Percentiles rank a stretch among this genome's conserved stretches.
Conservation (phyloP, 345 rosid genomes). For the Salix caprea region DNA sequence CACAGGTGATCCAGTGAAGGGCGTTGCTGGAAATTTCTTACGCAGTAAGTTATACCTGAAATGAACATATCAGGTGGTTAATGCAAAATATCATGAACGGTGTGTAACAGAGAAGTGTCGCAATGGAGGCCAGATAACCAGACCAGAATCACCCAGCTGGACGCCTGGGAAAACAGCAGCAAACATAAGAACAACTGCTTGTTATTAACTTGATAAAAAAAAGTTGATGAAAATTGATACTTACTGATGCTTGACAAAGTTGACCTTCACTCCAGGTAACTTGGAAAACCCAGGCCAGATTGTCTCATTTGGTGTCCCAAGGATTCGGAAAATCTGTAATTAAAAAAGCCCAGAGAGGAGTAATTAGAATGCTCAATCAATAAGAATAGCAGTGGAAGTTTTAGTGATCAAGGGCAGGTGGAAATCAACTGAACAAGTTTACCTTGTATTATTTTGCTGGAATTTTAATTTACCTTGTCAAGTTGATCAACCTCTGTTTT, state of each 20-base stretch:
- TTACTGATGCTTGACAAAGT: slow-evolving; percentile 98
- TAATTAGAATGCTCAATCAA: neutral
- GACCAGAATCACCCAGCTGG: slow-evolving; percentile 87
- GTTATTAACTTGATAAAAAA: slow-evolving; percentile 12
- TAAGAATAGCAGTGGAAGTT: neutral
- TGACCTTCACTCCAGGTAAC: slow-evolving; percentile 94
- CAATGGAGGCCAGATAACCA: slow-evolving; percentile 71
- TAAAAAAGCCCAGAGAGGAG: neutral
- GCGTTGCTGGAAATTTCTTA: slow-evolving; percentile 92
- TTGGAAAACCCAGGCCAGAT: slow-evolving; percentile 97
- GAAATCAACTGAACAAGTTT: neutral
- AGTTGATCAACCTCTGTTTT: slow-evolving; percentile 96
- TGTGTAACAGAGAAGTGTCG: slow-evolving; percentile 39
- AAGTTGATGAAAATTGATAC: slow-evolving; percentile 29
- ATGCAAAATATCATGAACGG: slow-evolving; percentile 29
- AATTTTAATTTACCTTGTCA: slow-evolving; percentile 65
- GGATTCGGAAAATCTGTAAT: slow-evolving; percentile 76
- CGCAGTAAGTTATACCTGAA: slow-evolving; percentile 96
- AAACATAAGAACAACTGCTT: slow-evolving; percentile 44
- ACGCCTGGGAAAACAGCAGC: slow-evolving; percentile 80
- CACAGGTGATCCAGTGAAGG: slow-evolving; percentile 94
- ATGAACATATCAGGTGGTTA: slow-evolving; percentile 41
- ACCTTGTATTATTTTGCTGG: neutral
- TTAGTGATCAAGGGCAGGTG: neutral
- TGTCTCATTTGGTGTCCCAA: slow-evolving; percentile 92